Conservation (phyloP, 768 basidiomycete species). For the Suillus subaureus region DNA sequence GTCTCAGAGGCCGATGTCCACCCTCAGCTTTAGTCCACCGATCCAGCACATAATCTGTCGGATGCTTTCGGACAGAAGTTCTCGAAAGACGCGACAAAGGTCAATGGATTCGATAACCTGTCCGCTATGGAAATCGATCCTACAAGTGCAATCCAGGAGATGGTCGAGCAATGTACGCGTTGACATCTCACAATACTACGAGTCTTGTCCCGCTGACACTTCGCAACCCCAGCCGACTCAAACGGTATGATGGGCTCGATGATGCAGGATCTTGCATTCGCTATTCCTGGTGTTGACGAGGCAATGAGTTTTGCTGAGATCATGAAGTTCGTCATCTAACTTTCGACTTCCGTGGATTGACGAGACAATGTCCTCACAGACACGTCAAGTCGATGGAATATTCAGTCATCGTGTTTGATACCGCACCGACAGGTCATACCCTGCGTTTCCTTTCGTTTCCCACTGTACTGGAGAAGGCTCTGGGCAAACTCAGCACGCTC, state of each 20-base stretch:
- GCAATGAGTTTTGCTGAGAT: constrained; percentile 99
- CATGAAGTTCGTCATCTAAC: constrained; percentile 79
- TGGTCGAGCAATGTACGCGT: constrained; percentile 91
- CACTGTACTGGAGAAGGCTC: constrained; percentile 93
- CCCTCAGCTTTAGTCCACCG: constrained; percentile 72
- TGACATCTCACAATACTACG: not conserved
- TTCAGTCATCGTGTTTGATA: constrained; percentile 99
- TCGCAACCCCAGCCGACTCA: constrained; percentile 62
- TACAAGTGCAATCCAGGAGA: constrained; percentile 95
- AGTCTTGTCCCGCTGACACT: constrained; percentile 9
- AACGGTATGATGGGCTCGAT: constrained; percentile 97
- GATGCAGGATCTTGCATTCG: constrained; percentile 99
- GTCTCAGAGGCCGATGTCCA: constrained; percentile 4
- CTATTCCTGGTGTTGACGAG: constrained; percentile 98
- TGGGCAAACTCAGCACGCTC: constrained; percentile 92
- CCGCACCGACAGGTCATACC: constrained; percentile 98
- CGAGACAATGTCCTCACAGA: constrained; percentile 42
- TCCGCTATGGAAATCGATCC: constrained; percentile 99
- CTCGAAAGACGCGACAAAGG: constrained; percentile 97
- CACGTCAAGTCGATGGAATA: constrained; percentile 99
- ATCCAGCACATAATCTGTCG: constrained; percentile 99
- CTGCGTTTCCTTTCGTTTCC: constrained; percentile 99
- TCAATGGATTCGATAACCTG: constrained; percentile 96
- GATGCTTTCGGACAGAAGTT: constrained; percentile 99
- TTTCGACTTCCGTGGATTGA: not conserved